Base-by-base conservation (phyloP, 2,329 filamentous ascomycete species). In the Waltergamsia citrina region DNA sequence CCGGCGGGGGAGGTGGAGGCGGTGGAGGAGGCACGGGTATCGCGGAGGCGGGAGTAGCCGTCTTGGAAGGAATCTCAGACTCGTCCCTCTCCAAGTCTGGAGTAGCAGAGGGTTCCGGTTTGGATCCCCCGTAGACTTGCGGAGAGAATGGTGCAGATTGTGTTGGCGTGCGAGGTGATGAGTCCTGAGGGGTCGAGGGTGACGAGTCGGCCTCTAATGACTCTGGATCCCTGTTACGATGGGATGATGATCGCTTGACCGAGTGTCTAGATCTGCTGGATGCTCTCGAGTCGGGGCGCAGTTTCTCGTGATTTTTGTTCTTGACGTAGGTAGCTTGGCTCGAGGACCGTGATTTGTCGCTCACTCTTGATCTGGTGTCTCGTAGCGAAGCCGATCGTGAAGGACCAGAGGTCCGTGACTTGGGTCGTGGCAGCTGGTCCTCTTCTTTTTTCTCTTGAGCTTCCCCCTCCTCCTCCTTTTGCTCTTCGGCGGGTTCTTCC, bases 1-100 rank as follows among this genome's bases (percentile, higher is more conserved):
- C 78, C 1, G 85, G 81, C 3, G 83, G 87, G 1, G 87, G 86
- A 0, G 85, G 85, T 2, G 85, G 72, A 2, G 72, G 65, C 0
- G 72, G 67, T 1, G 68, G 69, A 0, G 65, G 63, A 3, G 60
- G 61, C 4, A 69, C 60, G 23, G 51, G 54, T 36, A 44, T 46
- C 19, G 56, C 57, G 29, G 53, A 52, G 9, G 54, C 49, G 28
- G 57, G 52, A 5, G 59, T 64, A 52, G 50, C 62, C 3, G 62
- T 63, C 34, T 57, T 59, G 14, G 54, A 57, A 27, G 47, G 48
- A 15, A 52, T 26, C 23, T 41, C 42, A 6, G 52, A 48, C 12
- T 48, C 48, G 8, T 43, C 34, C 31, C 63, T 60, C 23, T 60
- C 55, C n/a, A 56, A 49, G 27, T 56, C 52, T 12, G 55, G 53